Base-by-base conservation (phyloP, 371 early-diverging fungal species). In the Mucor irregularis region DNA sequence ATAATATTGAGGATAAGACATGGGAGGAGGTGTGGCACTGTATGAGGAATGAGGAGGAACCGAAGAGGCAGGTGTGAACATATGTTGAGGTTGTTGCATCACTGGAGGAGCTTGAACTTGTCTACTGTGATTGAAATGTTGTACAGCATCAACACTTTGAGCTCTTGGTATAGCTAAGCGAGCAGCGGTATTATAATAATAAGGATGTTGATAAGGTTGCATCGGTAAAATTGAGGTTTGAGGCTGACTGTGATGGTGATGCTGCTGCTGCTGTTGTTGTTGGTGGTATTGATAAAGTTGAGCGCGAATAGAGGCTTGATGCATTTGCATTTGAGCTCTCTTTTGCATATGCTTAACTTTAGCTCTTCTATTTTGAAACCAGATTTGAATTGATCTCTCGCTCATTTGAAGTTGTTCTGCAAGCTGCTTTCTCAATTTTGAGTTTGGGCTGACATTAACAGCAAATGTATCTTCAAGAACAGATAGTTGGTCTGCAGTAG, bases 321-420 rank as follows among this genome's bases (percentile, higher is more conserved):
- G 69, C 56, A 65, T 65, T 48, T 78, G 74, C 63, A 74, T 73
- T 54, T 83, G 80, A 33, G 83, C 73, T 31, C 80, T 62, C 58
- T 83, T 82, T 58, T 82, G 84, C 60, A 80, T 81, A 55, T 80
- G 88, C 75, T 94, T 96, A 8, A 88, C 88, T 70, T 95, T 96
- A 11, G 96, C 96, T 54, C 99, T 83, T 68, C 94, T 83, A 82
- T 99, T 99, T 73, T 99, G 99, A 80, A 99, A 99, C 99, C 99
- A 99, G 53, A 99, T 95, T 72, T 98, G 96, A 51, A 99, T 94
- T 5, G 94, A 88, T 62, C 94, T 82, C 47, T 88, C 88, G 35
- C 93, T 92, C 96, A 98, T 96, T 48, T 87, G 81, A 24, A 98
- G 83, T 64, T 91, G 86, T 54, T 85, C 84, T 19, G 94, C 88